Evolutionary conservation across 768 basidiomycete species (phyloP), one percentile per base, ranked within the genome.

Genomic region (Jaapia argillacea): DNA sequence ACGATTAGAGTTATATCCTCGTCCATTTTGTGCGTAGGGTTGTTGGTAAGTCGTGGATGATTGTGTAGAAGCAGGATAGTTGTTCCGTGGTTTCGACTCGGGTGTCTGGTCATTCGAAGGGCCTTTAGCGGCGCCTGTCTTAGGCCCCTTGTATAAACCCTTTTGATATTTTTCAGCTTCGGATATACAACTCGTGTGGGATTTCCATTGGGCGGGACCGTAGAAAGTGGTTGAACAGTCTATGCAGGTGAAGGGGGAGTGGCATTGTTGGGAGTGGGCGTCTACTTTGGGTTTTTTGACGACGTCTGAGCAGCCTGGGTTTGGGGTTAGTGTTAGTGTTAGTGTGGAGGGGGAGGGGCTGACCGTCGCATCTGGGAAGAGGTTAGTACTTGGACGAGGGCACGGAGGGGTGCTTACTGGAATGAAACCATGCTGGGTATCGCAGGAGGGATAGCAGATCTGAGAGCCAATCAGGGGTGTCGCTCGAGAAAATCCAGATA

Each of bases 121-220:
- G n/a, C n/a, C n/a, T n/a, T n/a, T n/a, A 33, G 28, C 16, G 28
- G 28, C 10, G 28, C 37, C 58, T 62, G 45, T 35, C 67, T 84
- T 86, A 1, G 77, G 73, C 6, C 86, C 89, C 55, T 85, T 89
- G 59, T 91, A 93, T 45, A 92, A 57, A 41, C 71, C 65, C 61
- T 89, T 89, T 66, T 96, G 78, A 56, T 96, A 94, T 59, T 94
- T 96, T 61, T 96, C 87, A 2, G 87, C 92, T 62, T 96, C 92
- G 48, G 74, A 79, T 36, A 96, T 79, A 59, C 92, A 96, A 24
- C 75, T 68, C 6, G 85, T 92, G 57, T 96, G 86, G 0, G 63
- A 66, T 61, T 88, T 90, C 69, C 79, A 94, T 47, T 90, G 78
- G 6, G 69, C 68, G 2, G 87, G 85, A 5, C 73, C 71, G 21